phyloP scores from a whole-genome alignment of 768 basidiomycete species.

The Cystofilobasidium ferigula region DNA sequence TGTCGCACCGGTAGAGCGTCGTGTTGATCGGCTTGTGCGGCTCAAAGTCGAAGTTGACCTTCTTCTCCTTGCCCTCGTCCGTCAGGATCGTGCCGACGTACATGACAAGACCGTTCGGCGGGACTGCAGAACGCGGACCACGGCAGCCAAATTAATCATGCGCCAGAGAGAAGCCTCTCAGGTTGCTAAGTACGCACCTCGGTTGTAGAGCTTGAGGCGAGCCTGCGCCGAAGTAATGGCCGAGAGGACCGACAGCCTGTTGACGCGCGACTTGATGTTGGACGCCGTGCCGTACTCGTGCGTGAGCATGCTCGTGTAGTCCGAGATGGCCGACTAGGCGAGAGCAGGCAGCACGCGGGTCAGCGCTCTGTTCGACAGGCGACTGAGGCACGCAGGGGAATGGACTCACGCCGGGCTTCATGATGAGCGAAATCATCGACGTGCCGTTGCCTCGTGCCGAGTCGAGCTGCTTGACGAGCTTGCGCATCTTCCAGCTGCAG shows the following conservation, averaged over 20 bases:
- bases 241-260: conserved; percentile 90
- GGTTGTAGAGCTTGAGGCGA: conserved; percentile 87
- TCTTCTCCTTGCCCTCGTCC: conserved; percentile 99
- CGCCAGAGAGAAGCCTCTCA: background rate
- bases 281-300: conserved; percentile 98
- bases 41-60: conserved; percentile 95
- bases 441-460: conserved; percentile 90
- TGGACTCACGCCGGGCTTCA: conserved; percentile 70
- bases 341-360: background rate
- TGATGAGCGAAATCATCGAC: conserved; percentile 96
- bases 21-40: conserved; percentile 99
- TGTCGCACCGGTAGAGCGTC: conserved; percentile 96
- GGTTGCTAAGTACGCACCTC: conserved; percentile 35
- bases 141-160: background rate
- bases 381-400: background rate
- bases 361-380: too few species aligned
- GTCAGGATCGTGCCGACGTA: conserved; percentile 97
- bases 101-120: conserved; percentile 90
- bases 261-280: conserved; percentile 98
- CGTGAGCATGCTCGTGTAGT: conserved; percentile 87
- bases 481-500: conserved; percentile 69
- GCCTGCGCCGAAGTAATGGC: conserved; percentile 98
- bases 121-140: conserved; percentile 44
- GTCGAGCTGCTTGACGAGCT: conserved; percentile 96
- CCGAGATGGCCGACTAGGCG: conserved; percentile 65